These are phyloP conservation scores for Beauveria asiatica DNA, from an alignment of 2,329 filamentous ascomycete species.

Conservation along the genomic window DNA sequence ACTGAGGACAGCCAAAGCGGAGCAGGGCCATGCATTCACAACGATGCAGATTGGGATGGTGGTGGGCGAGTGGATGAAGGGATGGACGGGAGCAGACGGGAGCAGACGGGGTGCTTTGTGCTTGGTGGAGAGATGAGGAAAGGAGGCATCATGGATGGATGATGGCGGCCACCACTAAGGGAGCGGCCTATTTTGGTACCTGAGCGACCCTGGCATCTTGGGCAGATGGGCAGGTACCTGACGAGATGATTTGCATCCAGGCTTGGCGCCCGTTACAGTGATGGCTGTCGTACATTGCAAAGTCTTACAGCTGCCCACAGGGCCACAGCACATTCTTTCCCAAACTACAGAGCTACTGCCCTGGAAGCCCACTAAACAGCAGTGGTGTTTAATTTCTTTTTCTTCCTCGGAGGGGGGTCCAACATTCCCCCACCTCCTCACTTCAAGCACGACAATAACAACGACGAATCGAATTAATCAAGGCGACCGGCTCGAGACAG, in stretches of 20 bases:
- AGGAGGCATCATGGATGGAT: neutral
- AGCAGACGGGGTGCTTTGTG: neutral
- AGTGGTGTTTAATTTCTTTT: neutral
- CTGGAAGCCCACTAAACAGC: neutral
- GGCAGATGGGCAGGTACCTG: too few species aligned
- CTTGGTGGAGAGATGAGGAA: neutral
- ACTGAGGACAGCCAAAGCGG: neutral
- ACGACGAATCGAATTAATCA: too few species aligned
- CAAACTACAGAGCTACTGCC: neutral
- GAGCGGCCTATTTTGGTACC: too few species aligned
- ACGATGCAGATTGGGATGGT: constrained; percentile 3
- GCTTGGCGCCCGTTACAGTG: neutral
- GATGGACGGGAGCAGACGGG: neutral
- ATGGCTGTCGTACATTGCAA: neutral
- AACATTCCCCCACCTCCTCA: neutral
- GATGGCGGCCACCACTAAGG: neutral
- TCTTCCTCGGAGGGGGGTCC: neutral
- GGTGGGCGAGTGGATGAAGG: neutral
- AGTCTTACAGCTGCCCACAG: too few species aligned
- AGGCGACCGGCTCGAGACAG: too few species aligned
- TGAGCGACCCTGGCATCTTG: too few species aligned
- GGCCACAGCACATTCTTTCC: too few species aligned
- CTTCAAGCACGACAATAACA: neutral
- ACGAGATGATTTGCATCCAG: too few species aligned
- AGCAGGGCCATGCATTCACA: constrained; percentile 6